Evolutionary conservation across 2,329 filamentous ascomycete genomes (phyloP).

Genomic region (Onygena corvina): DNA sequence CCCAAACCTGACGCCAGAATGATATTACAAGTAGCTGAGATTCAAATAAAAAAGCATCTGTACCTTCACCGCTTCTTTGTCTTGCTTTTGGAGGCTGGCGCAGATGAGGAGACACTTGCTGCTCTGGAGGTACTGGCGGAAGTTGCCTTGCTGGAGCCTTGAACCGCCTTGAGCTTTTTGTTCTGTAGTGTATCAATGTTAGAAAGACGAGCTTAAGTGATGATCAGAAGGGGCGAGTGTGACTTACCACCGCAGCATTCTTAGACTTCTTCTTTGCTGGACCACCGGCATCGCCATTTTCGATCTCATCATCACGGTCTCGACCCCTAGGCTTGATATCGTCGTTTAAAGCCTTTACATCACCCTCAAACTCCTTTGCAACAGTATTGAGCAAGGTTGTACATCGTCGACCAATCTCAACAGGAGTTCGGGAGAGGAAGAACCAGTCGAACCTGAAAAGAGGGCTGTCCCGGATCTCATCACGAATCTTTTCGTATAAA

Average conservation of each 20-base stretch:
- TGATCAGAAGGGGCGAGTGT: neutral
- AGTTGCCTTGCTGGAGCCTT: slow-evolving; percentile 59
- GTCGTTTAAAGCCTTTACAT: slow-evolving; percentile 42
- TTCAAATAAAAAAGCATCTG: neutral
- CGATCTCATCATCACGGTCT: slow-evolving; percentile 59
- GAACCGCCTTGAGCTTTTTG: slow-evolving; percentile 82
- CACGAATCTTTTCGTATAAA: slow-evolving; percentile 87
- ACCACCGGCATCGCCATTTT: slow-evolving; percentile 65
- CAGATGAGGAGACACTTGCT: slow-evolving; percentile 72
- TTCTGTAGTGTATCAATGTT: slow-evolving; percentile 49
- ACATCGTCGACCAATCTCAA: slow-evolving; percentile 84
- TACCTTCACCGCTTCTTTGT: slow-evolving; percentile 32
- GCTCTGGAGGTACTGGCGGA: slow-evolving; percentile 71
- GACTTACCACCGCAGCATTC: slow-evolving; percentile 64
- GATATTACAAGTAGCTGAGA: neutral
- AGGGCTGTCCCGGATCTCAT: slow-evolving; percentile 88
- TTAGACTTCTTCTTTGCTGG: slow-evolving; percentile 94
- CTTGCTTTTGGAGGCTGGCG: slow-evolving; percentile 25
- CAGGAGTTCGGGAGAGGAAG: slow-evolving; percentile 85
- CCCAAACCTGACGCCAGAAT: neutral
- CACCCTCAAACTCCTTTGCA: slow-evolving; percentile 74
- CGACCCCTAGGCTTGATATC: slow-evolving; percentile 54
- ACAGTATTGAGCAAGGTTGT: slow-evolving; percentile 90
- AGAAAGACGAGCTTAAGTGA: slow-evolving; percentile 6
- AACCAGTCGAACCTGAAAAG: slow-evolving; percentile 99